phyloP scores from a whole-genome alignment of 1,139 yeast genomes.

The Trichomonascaceae sp. region DNA sequence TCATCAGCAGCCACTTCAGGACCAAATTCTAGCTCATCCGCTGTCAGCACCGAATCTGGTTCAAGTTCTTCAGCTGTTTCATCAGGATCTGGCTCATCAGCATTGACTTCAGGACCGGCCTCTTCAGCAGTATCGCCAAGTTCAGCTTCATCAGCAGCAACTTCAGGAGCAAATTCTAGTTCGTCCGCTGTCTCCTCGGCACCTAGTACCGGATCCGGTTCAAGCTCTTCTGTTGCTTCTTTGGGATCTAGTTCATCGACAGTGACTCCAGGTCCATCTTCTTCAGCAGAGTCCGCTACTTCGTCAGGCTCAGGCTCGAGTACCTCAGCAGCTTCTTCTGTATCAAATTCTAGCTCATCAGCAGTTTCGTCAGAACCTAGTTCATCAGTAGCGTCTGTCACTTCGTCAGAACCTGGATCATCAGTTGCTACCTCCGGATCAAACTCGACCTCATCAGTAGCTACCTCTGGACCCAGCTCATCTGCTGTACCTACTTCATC shows the following conservation, averaged over 20 bases:
- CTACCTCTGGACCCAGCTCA: conserved; percentile 2
- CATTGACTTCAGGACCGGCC: not conserved
- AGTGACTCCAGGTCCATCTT: not conserved
- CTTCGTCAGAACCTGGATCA: conserved; percentile 8
- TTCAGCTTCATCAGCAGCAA: too few relatives aligned
- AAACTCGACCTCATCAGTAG: not conserved
- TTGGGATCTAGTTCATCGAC: not conserved
- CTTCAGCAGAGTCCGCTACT: conserved; percentile 2
- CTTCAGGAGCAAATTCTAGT: conserved; percentile 5
- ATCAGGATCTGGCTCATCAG: not conserved
- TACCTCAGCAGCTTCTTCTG: conserved; percentile 7
- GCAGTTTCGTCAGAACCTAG: conserved; percentile 7
- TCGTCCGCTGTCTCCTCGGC: conserved; percentile 1
- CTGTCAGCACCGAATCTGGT: conserved; percentile 4
- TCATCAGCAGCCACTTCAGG: conserved; percentile 10
- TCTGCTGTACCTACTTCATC: conserved; percentile 9
- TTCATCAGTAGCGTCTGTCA: not conserved
- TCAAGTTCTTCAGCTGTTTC: not conserved
- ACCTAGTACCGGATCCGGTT: not conserved
- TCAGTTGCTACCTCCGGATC: not conserved
- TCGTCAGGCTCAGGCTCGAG: conserved; percentile 7
- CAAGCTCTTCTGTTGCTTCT: not conserved
- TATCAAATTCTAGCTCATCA: conserved; percentile 5
- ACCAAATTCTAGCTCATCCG: conserved; percentile 7
- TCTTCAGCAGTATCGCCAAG: not conserved